phyloP scores from a whole-genome alignment of 768 basidiomycete species.

The Leccinum rimulosum region DNA sequence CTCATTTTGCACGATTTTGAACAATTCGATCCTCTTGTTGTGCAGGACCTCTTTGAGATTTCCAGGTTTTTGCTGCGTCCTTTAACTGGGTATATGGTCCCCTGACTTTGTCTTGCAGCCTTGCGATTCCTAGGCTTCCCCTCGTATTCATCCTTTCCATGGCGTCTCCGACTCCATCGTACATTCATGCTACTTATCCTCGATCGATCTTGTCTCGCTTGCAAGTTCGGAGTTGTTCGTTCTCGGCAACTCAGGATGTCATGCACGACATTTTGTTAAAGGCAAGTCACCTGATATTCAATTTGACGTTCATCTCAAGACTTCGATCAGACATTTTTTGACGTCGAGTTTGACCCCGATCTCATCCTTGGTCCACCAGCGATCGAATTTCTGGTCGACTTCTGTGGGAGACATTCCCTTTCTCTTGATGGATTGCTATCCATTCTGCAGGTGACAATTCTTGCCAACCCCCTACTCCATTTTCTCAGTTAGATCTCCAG shows the following conservation, averaged over 20 bases:
- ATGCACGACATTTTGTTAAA: slow-evolving; percentile 54
- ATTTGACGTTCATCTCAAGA: background rate
- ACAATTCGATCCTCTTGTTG: slow-evolving; percentile 56
- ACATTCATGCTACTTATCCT: slow-evolving; percentile 58
- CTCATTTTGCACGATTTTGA: slow-evolving; percentile 75
- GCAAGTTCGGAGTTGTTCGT: slow-evolving; percentile 47
- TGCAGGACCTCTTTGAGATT: slow-evolving; percentile 71
- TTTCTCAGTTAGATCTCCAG: slow-evolving; percentile 32
- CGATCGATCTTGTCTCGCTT: slow-evolving; percentile 58
- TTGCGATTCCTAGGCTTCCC: slow-evolving; percentile 51
- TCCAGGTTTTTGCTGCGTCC: slow-evolving; percentile 50
- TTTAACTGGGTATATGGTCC: background rate
- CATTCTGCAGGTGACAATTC: slow-evolving; percentile 55
- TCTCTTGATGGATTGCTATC: slow-evolving; percentile 58
- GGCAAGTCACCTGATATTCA: slow-evolving; percentile 34
- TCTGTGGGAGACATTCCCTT: slow-evolving; percentile 51
- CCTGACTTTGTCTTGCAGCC: slow-evolving; percentile 35
- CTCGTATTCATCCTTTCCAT: slow-evolving; percentile 64
- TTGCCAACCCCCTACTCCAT: background rate
- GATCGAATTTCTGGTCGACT: slow-evolving; percentile 56
- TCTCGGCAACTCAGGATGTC: slow-evolving; percentile 47
- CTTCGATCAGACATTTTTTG: slow-evolving; percentile 58
- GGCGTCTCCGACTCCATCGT: slow-evolving; percentile 52
- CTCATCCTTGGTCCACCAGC: slow-evolving; percentile 58
- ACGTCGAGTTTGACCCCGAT: slow-evolving; percentile 54